Base-by-base conservation (phyloP, 345 rosid species). In the Balakata baccata region DNA sequence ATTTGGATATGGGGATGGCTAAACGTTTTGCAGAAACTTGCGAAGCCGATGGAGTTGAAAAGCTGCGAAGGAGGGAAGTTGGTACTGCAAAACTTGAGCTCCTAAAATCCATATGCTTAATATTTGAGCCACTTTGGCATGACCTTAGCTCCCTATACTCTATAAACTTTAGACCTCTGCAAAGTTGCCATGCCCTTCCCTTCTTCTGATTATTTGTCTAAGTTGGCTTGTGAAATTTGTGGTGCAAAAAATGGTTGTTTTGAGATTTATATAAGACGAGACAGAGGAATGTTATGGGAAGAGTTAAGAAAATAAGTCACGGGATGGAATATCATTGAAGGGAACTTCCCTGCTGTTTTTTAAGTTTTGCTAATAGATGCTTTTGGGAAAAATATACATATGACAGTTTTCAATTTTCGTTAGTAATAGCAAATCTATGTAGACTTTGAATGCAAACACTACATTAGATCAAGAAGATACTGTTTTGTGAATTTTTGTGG, bases 71-170 rank as follows among this genome's bases (percentile, higher is more conserved):
- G 64, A 46, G 75, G 34, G 73, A 16, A 20, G 22, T 3, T 9
- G 78, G 78, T 23, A 46, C 38, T 0, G 69, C 69, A 6, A 10
- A 34, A 58, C 38, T 46, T 6, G 46, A 39, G 54, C 14, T 57
- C 12, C 79, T 34, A 29, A 29, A 29, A 29, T 29, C 34, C 34
- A 29, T 29, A 29, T 29, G 1, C 34, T 2, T 29, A 13, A 45
- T 69, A 43, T 56, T 72, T 52, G 66, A 68, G 22, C 71, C 57
- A 56, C 75, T 83, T 60, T 77, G 77, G 66, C 79, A 77, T 0
- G 77, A 70, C 64, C 81, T 76, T 11, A 79, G 77, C 49, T 83
- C 79, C 43, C 73, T 74, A 25, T 61, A 41, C 11, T 68, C 81
- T 76, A 38, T 70, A 82, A 0, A 69, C 75, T 43, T 8, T 68